These are phyloP conservation scores for Eutrema salsugineum DNA, from an alignment of 441 rosid genomes.

Conservation along the genomic window DNA sequence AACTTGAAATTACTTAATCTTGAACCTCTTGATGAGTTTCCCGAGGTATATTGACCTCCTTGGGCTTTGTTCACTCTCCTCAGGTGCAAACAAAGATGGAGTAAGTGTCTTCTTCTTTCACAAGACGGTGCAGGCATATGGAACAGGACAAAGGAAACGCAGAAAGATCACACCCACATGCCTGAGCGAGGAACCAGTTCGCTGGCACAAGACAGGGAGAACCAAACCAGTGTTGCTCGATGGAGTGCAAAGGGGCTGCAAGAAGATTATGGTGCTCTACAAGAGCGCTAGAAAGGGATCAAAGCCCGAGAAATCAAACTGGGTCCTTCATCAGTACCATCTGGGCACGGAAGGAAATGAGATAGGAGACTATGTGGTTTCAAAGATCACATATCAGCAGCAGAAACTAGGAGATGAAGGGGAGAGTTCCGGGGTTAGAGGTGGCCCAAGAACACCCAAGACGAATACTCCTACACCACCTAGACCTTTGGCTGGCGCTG, in stretches of 20 bases:
- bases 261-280: conserved; percentile 93
- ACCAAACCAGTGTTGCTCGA: conserved; percentile 59
- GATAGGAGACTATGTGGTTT: conserved; percentile 73
- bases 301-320: conserved; percentile 70
- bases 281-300: conserved; percentile 62
- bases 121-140: conserved; percentile 74
- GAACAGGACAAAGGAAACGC: conserved; percentile 92
- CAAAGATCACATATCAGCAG: conserved; percentile 69
- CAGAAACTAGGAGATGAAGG: conserved; percentile 46
- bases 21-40: background rate
- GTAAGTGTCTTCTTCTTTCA: conserved; percentile 76
- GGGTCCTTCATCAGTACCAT: conserved; percentile 97
- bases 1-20: background rate
- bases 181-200: conserved; percentile 52
- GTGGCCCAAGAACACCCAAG: conserved; percentile 66
- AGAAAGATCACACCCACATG: conserved; percentile 59
- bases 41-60: conserved; percentile 4
- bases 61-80: background rate
- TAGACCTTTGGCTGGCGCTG: conserved; percentile 33
- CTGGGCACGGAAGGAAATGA: conserved; percentile 77
- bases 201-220: conserved; percentile 99
- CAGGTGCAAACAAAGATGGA: conserved; percentile 92
- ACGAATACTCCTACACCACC: conserved; percentile 60
- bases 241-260: conserved; percentile 73
- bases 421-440: conserved; percentile 37